Conservation (phyloP, 2,329 filamentous ascomycete genomes). For the Alternaria triticimaculans region DNA sequence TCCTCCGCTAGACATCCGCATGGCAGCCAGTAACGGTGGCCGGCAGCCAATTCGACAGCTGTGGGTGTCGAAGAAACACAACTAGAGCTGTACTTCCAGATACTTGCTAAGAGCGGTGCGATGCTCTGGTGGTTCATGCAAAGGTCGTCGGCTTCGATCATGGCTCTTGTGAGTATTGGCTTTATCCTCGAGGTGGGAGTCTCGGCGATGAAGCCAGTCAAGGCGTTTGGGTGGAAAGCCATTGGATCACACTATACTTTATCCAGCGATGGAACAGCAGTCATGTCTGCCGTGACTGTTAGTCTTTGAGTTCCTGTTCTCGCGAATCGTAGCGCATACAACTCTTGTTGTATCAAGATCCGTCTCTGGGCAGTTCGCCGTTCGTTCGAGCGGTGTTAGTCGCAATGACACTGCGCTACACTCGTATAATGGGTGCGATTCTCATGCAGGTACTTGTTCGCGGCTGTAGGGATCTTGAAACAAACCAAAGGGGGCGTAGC, state of each 20-base stretch:
- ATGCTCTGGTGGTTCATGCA: not conserved
- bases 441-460: not conserved
- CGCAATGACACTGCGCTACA: not conserved
- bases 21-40: conserved; percentile 10
- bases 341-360: not conserved
- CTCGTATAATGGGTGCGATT: not conserved
- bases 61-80: not conserved
- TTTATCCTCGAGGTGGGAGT: not conserved
- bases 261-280: not conserved
- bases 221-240: not conserved
- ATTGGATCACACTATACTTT: not conserved
- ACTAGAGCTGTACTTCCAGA: not conserved
- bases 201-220: not conserved
- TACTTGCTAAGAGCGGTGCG: not conserved
- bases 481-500: not conserved
- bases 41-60: not conserved
- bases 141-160: not conserved
- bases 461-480: not conserved
- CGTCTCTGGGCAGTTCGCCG: not conserved
- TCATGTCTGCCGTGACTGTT: not conserved
- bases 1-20: not conserved
- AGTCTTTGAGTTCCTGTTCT: not conserved
- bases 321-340: not conserved
- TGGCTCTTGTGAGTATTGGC: not conserved
- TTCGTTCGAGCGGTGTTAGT: not conserved